Conservation (phyloP, 2,329 filamentous ascomycete genomes). For the Nemania bipapillata region DNA sequence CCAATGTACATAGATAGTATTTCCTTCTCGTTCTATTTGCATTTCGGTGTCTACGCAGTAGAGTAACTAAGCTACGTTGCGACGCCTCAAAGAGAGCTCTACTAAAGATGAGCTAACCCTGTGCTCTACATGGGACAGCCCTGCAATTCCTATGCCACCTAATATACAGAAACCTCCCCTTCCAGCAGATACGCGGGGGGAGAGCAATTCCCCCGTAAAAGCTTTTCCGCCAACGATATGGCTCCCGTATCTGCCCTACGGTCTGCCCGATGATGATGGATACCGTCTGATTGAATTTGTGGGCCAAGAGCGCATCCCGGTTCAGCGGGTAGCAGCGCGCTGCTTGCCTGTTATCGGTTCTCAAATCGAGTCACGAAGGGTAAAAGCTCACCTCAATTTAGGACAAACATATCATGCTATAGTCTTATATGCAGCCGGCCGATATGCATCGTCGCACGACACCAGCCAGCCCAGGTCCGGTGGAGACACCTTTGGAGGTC, state of each 20-base stretch:
- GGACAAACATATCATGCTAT: slow-evolving; percentile 8
- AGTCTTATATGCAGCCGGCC: background rate
- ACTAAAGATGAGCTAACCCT: background rate
- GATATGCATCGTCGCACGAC: slow-evolving; percentile 20
- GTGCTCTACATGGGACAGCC: slow-evolving; percentile 1
- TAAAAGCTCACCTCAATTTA: slow-evolving; percentile 7
- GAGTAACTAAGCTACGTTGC: slow-evolving; percentile 9
- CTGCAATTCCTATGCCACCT: slow-evolving; percentile 10
- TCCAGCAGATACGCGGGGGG: slow-evolving; percentile 14
- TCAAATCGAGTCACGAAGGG: slow-evolving; percentile 24
- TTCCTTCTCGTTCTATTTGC: slow-evolving; percentile 12
- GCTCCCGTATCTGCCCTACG: slow-evolving; percentile 17
- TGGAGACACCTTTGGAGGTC: background rate
- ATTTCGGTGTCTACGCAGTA: slow-evolving; percentile 10
- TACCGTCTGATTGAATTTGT: slow-evolving; percentile 32
- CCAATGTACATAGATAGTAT: too few species aligned
- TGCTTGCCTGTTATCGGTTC: background rate
- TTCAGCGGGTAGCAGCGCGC: slow-evolving; percentile 28
- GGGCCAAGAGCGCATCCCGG: slow-evolving; percentile 30
- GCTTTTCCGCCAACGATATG: slow-evolving; percentile 35
- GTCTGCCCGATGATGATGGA: slow-evolving; percentile 10
- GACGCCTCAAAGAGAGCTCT: background rate
- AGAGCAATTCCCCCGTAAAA: slow-evolving; percentile 18
- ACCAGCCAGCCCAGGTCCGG: slow-evolving; percentile 10
- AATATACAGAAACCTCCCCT: slow-evolving; percentile 8